These are phyloP conservation scores for Rutstroemia sp. DNA, from an alignment of 2,329 filamentous ascomycete species.

Conservation along the genomic window DNA sequence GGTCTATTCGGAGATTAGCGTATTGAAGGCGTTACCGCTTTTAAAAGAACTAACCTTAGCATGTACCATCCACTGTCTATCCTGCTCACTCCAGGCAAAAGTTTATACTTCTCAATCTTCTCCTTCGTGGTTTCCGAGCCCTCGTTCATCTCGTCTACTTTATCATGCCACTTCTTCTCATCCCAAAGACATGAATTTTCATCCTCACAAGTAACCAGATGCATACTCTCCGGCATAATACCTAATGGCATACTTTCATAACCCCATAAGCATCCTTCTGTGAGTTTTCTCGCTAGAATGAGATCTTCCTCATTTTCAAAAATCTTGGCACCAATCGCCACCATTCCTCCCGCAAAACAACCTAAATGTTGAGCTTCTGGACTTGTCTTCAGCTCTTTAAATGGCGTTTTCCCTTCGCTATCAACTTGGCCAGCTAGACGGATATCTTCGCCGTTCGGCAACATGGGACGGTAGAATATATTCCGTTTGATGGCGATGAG, in stretches of 20 bases:
- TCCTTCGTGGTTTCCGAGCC: constrained; percentile 2
- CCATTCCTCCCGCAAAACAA: constrained; percentile 66
- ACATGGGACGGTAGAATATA: constrained; percentile 38
- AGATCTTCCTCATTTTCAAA: constrained; percentile 47
- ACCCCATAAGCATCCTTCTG: constrained; percentile 55
- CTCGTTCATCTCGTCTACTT: constrained; percentile 2
- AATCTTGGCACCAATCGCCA: constrained; percentile 58
- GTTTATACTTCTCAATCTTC: constrained; percentile 8
- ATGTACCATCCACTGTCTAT: constrained; percentile 12
- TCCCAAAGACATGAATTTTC: constrained; percentile 18
- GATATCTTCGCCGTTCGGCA: constrained; percentile 31
- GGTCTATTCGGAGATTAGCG: constrained; percentile 32
- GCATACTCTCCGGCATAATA: constrained; percentile 53
- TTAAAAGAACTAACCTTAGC: constrained; percentile 5
- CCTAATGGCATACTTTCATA: constrained; percentile 50
- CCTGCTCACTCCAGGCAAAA: constrained; percentile 11
- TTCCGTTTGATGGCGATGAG: constrained; percentile 38
- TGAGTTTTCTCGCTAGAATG: constrained; percentile 46
- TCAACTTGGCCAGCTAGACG: constrained; percentile 41
- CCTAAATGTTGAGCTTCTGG: constrained; percentile 52
- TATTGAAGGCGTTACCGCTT: constrained; percentile 15
- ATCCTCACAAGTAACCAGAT: constrained; percentile 28
- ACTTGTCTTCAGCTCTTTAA: constrained; percentile 23
- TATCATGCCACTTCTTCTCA: constrained; percentile 9
- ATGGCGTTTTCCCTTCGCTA: background rate